A percentile compares a stretch with the other conserved stretches of the same genome.
These are phyloP conservation scores for Lactarius indigo DNA, from an alignment of 768 basidiomycete genomes.

Conservation along the genomic window DNA sequence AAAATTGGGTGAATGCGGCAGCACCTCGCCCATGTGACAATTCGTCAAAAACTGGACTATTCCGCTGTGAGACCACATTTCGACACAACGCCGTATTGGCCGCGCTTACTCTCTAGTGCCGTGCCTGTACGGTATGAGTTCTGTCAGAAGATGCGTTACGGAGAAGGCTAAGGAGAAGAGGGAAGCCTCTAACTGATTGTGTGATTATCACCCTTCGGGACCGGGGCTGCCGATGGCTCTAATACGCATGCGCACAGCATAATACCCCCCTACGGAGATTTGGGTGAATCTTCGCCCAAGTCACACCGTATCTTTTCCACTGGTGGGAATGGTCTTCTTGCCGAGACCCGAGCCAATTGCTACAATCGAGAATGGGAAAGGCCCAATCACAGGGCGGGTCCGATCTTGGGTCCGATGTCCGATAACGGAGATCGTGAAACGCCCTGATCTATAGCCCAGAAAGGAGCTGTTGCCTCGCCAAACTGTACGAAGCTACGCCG, in stretches of 20 bases:
- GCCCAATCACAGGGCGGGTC: not conserved
- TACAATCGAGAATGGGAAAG: not conserved
- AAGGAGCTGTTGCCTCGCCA: not conserved
- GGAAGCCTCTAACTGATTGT: not conserved
- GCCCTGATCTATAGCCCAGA: not conserved
- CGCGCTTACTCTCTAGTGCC: not conserved
- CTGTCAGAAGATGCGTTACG: not conserved
- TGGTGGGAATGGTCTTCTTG: not conserved
- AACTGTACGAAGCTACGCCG: too few relatives aligned
- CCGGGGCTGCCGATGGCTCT: not conserved
- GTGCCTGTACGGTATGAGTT: not conserved
- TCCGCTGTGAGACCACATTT: not conserved
- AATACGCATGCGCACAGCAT: too few relatives aligned
- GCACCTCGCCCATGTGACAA: not conserved
- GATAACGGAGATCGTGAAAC: not conserved
- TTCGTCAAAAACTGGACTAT: not conserved
- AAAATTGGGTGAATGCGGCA: not conserved
- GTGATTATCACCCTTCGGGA: not conserved
- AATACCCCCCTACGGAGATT: not conserved
- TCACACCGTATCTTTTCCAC: not conserved
- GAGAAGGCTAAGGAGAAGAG: not conserved
- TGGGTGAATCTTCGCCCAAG: not conserved
- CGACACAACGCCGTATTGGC: not conserved
- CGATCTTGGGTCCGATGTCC: not conserved
- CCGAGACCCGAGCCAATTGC: not conserved